phyloP scores from a whole-genome alignment of 2,329 filamentous ascomycete genomes.

The Aotearoamyces nothofagi region DNA sequence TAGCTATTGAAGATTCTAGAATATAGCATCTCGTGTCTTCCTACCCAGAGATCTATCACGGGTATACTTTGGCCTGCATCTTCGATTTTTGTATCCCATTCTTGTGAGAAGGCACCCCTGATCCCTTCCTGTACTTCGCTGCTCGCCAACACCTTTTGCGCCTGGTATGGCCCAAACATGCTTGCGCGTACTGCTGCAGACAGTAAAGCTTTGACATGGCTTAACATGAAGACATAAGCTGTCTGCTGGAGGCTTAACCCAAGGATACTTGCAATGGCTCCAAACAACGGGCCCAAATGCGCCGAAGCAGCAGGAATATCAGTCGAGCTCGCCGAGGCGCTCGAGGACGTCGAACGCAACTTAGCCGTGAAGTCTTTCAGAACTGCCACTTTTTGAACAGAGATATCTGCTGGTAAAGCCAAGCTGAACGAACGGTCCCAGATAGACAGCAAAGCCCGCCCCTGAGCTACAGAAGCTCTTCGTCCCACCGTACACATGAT shows the following conservation, averaged over 20 bases:
- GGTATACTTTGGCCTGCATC: conserved; percentile 63
- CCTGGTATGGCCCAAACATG: conserved; percentile 68
- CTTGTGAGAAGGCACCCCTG: conserved; percentile 37
- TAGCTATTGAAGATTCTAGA: conserved; percentile 78
- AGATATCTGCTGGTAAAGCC: conserved; percentile 10
- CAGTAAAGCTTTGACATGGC: conserved; percentile 61
- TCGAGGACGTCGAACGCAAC: conserved; percentile 11
- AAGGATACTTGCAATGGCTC: conserved; percentile 46
- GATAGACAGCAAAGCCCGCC: conserved; percentile 56
- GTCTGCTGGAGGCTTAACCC: conserved; percentile 45
- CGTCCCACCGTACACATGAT: conserved; percentile 68
- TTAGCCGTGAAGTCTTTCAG: conserved; percentile 15
- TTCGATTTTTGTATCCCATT: conserved; percentile 42
- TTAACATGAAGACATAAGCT: conserved; percentile 61
- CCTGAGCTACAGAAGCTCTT: conserved; percentile 61
- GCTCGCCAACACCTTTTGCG: conserved; percentile 56
- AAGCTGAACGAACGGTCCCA: conserved; percentile 58
- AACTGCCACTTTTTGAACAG: conserved; percentile 8
- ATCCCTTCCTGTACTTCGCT: conserved; percentile 41
- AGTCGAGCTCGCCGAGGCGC: conserved; percentile 4
- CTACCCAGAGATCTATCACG: conserved; percentile 70
- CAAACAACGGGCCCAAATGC: conserved; percentile 59
- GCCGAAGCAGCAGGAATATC: conserved; percentile 33
- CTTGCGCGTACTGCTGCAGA: conserved; percentile 65
- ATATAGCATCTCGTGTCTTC: conserved; percentile 69